A percentile compares a stretch with the other conserved stretches of the same genome.
Evolutionary conservation across 2,329 filamentous ascomycete species (phyloP).

Genomic region (Chaetomiaceae sp.): DNA sequence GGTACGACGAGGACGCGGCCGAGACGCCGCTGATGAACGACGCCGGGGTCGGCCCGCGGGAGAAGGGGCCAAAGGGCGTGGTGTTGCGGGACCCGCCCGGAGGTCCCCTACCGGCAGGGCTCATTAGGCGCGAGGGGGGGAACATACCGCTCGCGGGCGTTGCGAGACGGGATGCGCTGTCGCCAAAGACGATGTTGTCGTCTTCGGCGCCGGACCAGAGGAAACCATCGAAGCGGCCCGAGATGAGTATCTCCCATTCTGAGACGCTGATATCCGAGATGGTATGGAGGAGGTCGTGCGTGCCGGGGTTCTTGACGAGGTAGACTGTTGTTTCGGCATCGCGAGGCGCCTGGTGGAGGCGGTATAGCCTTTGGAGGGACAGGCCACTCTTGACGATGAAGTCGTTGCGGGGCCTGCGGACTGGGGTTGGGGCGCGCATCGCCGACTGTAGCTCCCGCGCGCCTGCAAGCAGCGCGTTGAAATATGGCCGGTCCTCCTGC

Average conservation of each 20-base stretch:
- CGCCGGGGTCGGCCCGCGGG: conserved; percentile 40
- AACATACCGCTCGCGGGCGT: conserved; percentile 50
- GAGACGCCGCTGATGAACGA: conserved; percentile 48
- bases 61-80: conserved; percentile 43
- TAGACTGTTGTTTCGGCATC: conserved; percentile 84
- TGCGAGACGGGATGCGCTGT: conserved; percentile 46
- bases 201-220: conserved; percentile 86
- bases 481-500: conserved; percentile 68
- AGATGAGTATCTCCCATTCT: conserved; percentile 96
- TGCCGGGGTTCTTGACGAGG: conserved; percentile 72
- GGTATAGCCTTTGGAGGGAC: conserved; percentile 80
- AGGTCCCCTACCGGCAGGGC: conserved; percentile 37
- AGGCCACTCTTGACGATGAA: conserved; percentile 70
- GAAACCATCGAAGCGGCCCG: conserved; percentile 92
- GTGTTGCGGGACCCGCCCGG: conserved; percentile 48
- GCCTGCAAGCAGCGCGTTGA: conserved; percentile 71
- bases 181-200: conserved; percentile 33
- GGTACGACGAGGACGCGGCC: conserved; percentile 43
- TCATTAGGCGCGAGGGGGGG: conserved; percentile 37
- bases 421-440: conserved; percentile 63
- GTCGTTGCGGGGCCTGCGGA: conserved; percentile 61
- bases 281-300: conserved; percentile 83
- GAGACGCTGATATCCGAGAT: conserved; percentile 80
- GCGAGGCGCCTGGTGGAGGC: conserved; percentile 65
- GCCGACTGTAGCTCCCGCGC: conserved; percentile 52